Percentiles rank a stretch among this genome's conserved stretches.
Conservation (phyloP, 345 rosid genomes). For the Dipteronia sinensis region DNA sequence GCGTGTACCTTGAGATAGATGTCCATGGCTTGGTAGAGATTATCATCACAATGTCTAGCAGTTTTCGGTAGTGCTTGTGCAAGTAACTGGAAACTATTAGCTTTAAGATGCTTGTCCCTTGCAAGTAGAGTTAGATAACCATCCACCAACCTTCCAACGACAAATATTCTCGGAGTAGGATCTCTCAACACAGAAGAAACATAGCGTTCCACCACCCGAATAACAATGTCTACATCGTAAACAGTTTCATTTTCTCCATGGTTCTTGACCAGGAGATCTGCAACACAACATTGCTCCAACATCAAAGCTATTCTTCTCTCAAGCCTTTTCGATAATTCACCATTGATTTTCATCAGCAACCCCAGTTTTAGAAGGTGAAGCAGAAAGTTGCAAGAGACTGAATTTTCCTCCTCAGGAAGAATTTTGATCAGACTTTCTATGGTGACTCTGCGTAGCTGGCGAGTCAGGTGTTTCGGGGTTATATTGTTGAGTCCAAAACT, state of each 20-base stretch:
- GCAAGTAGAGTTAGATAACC: conserved; percentile 48
- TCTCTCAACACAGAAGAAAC: conserved; percentile 30
- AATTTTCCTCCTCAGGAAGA: conserved; percentile 46
- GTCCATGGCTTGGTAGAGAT: conserved; percentile 56
- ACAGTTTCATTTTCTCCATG: conserved; percentile 25
- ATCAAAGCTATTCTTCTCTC: conserved; percentile 38
- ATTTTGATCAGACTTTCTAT: conserved; percentile 45
- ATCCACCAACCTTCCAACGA: conserved; percentile 54
- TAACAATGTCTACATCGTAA: conserved; percentile 37
- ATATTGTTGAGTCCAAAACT: conserved; percentile 27
- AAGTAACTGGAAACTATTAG: conserved; percentile 36
- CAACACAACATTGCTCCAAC: conserved; percentile 45
- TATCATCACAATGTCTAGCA: conserved; percentile 43
- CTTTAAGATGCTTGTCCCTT: conserved; percentile 39
- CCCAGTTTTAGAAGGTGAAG: conserved; percentile 56
- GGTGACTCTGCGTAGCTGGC: conserved; percentile 32
- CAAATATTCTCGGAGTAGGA: conserved; percentile 21
- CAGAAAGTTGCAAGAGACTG: conserved; percentile 55
- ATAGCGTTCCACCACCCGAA: conserved; percentile 43
- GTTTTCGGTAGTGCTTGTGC: conserved; percentile 41
- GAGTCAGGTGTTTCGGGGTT: conserved; percentile 31
- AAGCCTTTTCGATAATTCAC: conserved; percentile 24
- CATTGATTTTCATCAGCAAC: conserved; percentile 27
- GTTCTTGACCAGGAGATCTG: conserved; percentile 52
- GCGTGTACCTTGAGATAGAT: conserved; percentile 49